Conservation (phyloP, 2,329 filamentous ascomycete species). For the Trichoderma brevicompactum region DNA sequence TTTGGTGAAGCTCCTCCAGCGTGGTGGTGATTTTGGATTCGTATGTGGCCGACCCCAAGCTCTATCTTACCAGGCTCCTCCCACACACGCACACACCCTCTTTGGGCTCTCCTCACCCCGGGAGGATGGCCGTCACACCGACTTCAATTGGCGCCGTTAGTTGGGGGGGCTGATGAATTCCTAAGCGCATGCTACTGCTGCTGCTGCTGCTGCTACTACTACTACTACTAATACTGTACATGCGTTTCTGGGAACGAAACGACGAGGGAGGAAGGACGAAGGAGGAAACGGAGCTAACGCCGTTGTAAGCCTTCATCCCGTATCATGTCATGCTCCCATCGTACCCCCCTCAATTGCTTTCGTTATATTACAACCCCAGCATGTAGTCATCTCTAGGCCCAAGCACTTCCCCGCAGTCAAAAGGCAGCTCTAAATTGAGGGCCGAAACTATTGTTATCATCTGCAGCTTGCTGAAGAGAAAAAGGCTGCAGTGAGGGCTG, state of each 20-base stretch:
- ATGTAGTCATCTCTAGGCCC: neutral
- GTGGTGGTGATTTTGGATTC: neutral
- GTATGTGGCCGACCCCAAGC: constrained; percentile 5
- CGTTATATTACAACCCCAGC: constrained; percentile 4
- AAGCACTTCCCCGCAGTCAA: constrained; percentile 15
- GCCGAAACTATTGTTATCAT: constrained; percentile 17
- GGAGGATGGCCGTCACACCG: constrained; percentile 17
- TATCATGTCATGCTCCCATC: constrained; percentile 12
- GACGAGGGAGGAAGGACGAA: neutral
- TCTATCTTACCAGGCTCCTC: neutral
- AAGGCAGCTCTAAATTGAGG: constrained; percentile 14
- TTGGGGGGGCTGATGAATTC: constrained; percentile 21
- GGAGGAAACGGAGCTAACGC: constrained; percentile 16
- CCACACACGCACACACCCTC: neutral
- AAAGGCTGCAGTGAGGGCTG: constrained; percentile 13
- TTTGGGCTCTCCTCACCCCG: neutral
- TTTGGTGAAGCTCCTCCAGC: neutral
- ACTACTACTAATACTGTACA: constrained; percentile 1
- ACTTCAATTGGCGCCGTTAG: constrained; percentile 23
- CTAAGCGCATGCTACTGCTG: constrained; percentile 13
- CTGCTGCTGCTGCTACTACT: neutral
- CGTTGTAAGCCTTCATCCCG: constrained; percentile 23
- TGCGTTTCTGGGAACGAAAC: constrained; percentile 5
- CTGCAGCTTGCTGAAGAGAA: constrained; percentile 13
- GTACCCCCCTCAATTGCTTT: neutral